Evolutionary conservation across 768 basidiomycete genomes (phyloP), one percentile per base, ranked within the genome.

Genomic region (Tylopilus rubrobrunneus): DNA sequence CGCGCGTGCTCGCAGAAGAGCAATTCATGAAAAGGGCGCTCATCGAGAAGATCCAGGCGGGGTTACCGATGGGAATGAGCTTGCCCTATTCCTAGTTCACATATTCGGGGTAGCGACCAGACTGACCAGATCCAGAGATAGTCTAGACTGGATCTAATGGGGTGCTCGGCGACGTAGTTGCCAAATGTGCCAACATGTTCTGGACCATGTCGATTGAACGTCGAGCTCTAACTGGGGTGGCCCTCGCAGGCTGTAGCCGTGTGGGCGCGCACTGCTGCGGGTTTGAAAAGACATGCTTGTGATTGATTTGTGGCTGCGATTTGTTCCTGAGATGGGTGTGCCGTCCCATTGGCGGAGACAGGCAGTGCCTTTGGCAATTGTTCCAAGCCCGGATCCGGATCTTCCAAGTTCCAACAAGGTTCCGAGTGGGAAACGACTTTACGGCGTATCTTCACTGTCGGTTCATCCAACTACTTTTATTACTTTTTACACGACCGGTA

Each of bases 21-120:
- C 96, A 98, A 70, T 98, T 97, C 68, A 89, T 92, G 86, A 95
- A 96, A 75, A 84, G 94, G 58, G 95, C 93, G 42, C 78, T 97
- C 60, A 86, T 93, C 44, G 92, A 97, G 71, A 93, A 93, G 79
- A 97, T 98, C 63, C 80, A 81, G 62, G 65, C 67, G 48, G 80
- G 80, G 27, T 69, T 87, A 31, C 78, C 84, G 44, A 74, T 79
- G 73, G 76, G 77, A 62, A 72, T 67, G 65, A 71, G 68, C 60
- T 60, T 68, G 49, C 63, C 70, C 56, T 72, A 68, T 57, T 46
- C 72, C 64, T 72, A 73, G 68, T 76, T 39, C 40, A 41, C 71
- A 73, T 60, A 74, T 65, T 74, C 60, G 63, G 66, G 53, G 65
- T 66, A 57, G 74, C 51, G 57, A 61, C 61, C 37, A 57, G 37